Evolutionary conservation across 148 eudicot genomes (phyloP).

Genomic region (Rhododendron williamsianum): DNA sequence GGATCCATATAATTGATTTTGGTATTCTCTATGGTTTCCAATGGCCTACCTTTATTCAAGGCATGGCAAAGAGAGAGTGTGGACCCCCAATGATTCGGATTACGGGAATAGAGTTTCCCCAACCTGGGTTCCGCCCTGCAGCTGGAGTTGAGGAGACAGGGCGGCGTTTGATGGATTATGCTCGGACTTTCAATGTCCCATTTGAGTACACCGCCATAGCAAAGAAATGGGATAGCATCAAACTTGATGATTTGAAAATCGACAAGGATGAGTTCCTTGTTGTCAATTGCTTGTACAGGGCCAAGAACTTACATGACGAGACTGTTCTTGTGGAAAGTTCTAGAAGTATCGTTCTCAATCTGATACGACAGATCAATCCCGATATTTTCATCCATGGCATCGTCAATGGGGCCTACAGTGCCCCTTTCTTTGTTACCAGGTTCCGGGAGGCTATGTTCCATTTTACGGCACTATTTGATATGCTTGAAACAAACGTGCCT

Average conservation of each 20-base stretch:
- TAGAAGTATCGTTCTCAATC: conserved; percentile 24
- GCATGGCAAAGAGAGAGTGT: conserved; percentile 20
- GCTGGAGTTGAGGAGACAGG: conserved; percentile 34
- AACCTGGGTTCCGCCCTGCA: conserved; percentile 31
- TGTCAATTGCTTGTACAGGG: conserved; percentile 28
- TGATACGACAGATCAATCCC: conserved; percentile 26
- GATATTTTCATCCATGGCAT: conserved; percentile 29
- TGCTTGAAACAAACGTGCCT: conserved; percentile 32
- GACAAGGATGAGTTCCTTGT: conserved; percentile 24
- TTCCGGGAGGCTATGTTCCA: conserved; percentile 31
- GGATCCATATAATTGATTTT: conserved; percentile 30
- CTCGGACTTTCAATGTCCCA: conserved; percentile 24
- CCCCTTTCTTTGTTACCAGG: conserved; percentile 33
- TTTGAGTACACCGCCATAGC: conserved; percentile 32
- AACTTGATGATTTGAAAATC: conserved; percentile 29
- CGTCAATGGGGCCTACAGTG: conserved; percentile 25
- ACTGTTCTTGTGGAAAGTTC: conserved; percentile 31
- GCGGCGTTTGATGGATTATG: conserved; percentile 25
- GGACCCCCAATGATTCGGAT: conserved; percentile 33
- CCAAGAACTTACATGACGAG: conserved; percentile 29
- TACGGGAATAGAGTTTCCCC: conserved; percentile 32
- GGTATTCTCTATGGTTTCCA: conserved; percentile 40
- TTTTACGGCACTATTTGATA: conserved; percentile 33
- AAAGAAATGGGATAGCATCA: conserved; percentile 32
- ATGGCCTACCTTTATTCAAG: conserved; percentile 32